Conservation (phyloP, 139 green algal genomes). For the Closterium sp. region DNA sequence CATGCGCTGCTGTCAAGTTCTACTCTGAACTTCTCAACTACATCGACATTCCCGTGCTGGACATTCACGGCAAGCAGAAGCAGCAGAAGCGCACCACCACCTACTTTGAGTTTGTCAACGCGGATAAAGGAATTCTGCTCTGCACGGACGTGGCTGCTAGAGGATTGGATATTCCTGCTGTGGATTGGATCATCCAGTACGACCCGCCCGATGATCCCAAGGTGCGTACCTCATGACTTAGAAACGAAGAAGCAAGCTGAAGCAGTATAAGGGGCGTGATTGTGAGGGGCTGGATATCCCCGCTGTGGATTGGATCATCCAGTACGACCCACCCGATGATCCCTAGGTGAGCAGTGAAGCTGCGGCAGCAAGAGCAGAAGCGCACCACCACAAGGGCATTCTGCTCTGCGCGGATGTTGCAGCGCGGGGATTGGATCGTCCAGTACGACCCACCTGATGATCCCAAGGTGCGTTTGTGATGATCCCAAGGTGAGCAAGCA, state of each 20-base stretch:
- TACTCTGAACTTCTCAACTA: constrained; percentile 98
- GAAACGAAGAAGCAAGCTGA: too few relatives aligned
- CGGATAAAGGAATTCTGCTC: constrained; percentile 84
- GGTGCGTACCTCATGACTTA: not conserved
- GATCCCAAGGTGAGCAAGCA: not conserved
- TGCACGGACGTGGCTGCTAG: constrained; percentile 97
- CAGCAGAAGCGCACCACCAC: constrained; percentile 93
- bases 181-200: constrained; percentile 99
- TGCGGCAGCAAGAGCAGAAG: too few relatives aligned
- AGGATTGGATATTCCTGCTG: constrained; percentile 90
- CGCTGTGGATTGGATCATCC: constrained; percentile 94
- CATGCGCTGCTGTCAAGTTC: constrained; percentile 92
- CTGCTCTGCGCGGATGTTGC: constrained; percentile 74
- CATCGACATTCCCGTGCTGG: constrained; percentile 88
- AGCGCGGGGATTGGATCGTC: constrained; percentile 97
- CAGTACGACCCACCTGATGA: constrained; percentile 98
- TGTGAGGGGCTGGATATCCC: constrained; percentile 95
- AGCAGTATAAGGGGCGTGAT: too few relatives aligned
- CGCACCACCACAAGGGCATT: constrained; percentile 82
- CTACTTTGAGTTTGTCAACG: constrained; percentile 96
- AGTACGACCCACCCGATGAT: constrained; percentile 97
- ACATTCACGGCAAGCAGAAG: constrained; percentile 83
- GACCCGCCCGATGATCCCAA: constrained; percentile 94
- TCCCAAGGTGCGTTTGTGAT: constrained; percentile 57
- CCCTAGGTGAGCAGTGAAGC: constrained; percentile 60